These are phyloP conservation scores for Farysia itapuensis DNA, from an alignment of 1,284 basidiomycete genomes.

Conservation along the genomic window DNA sequence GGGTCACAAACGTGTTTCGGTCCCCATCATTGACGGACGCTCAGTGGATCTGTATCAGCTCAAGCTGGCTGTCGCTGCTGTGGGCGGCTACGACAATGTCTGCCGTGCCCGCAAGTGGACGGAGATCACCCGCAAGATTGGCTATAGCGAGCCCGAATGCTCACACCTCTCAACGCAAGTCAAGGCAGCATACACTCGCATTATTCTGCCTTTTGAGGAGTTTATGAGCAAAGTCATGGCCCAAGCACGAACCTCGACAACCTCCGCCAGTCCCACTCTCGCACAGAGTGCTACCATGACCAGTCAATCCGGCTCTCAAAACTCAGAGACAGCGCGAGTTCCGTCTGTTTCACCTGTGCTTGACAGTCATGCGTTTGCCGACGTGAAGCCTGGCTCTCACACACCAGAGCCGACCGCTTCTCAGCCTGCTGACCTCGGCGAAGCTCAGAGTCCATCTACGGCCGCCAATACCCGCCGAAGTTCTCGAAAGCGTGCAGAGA, in stretches of 20 bases:
- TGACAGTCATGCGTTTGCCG: constrained; percentile 8
- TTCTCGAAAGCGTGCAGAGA: constrained; percentile 23
- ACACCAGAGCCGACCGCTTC: constrained; percentile 27
- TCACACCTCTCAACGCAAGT: constrained; percentile 82
- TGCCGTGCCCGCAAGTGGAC: constrained; percentile 80
- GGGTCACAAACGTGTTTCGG: constrained; percentile 71
- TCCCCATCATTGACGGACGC: constrained; percentile 89
- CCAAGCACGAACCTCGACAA: constrained; percentile 27
- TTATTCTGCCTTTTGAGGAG: constrained; percentile 91
- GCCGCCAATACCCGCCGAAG: constrained; percentile 26
- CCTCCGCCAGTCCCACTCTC: constrained; percentile 13
- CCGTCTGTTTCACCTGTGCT: constrained; percentile 20
- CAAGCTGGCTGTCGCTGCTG: constrained; percentile 82
- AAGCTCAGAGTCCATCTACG: constrained; percentile 17
- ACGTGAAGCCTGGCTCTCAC: constrained; percentile 4
- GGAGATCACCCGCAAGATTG: constrained; percentile 76
- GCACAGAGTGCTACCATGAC: constrained; percentile 18
- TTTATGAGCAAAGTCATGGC: constrained; percentile 67
- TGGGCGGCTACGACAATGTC: constrained; percentile 83
- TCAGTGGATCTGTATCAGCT: constrained; percentile 89
- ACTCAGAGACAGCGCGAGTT: constrained; percentile 3
- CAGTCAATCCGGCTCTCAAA: not conserved
- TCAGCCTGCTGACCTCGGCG: not conserved
- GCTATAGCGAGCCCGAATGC: constrained; percentile 67
- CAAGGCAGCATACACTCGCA: constrained; percentile 82